Evolutionary conservation across 73 alveolate species (phyloP).

Genomic region (Effrenium voratum): DNA sequence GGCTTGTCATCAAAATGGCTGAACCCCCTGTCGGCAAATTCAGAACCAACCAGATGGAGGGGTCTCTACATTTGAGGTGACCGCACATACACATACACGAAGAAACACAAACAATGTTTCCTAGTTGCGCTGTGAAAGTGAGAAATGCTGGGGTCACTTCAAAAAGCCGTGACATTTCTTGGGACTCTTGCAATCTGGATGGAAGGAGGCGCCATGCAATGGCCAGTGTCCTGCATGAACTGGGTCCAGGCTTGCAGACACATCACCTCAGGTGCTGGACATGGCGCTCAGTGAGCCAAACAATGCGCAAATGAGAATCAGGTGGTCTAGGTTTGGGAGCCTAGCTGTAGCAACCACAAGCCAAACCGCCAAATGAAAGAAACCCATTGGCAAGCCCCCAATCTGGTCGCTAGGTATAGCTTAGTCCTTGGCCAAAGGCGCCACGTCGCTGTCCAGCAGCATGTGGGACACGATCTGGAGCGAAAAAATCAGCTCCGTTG

Average conservation of each 20-base stretch:
- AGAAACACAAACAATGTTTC: not conserved
- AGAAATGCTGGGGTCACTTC: not conserved
- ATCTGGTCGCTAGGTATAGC: not conserved
- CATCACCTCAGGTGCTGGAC: not conserved
- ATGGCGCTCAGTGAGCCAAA: not conserved
- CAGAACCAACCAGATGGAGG: too few species aligned
- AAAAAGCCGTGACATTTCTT: not conserved
- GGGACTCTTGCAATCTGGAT: too few species aligned
- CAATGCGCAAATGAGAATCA: too few species aligned
- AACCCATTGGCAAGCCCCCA: not conserved
- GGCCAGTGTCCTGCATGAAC: not conserved
- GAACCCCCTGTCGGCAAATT: too few species aligned
- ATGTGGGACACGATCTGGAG: constrained; percentile 6
- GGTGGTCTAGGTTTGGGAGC: too few species aligned
- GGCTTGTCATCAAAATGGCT: too few species aligned
- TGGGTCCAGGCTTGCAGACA: constrained; percentile 29
- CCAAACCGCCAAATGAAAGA: too few species aligned
- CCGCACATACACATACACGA: too few species aligned
- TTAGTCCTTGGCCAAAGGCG: not conserved
- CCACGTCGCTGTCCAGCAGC: constrained; percentile 15
- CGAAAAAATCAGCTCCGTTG: too few species aligned
- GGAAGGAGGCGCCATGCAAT: not conserved
- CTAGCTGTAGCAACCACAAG: too few species aligned
- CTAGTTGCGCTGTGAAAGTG: not conserved
- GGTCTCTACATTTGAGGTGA: too few species aligned